phyloP scores from a whole-genome alignment of 176 grass and related monocot genomes.

The Zea mays region DNA sequence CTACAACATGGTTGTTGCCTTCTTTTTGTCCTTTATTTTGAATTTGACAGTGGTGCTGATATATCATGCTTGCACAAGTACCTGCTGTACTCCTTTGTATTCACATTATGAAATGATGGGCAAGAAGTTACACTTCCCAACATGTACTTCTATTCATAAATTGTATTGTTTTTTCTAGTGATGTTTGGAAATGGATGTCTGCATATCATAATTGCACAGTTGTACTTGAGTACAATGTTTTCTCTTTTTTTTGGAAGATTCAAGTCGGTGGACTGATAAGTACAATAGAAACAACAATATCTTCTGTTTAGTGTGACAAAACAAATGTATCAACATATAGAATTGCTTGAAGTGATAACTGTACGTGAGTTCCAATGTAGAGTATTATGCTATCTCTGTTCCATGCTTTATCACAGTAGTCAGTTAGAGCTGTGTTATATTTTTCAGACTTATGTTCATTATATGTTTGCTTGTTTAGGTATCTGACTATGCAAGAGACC shows the following conservation, averaged over 20 bases:
- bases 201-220: background rate
- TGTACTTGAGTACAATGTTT: background rate
- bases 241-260: background rate
- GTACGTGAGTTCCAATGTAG: background rate
- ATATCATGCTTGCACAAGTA: conserved; percentile 3
- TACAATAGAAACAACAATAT: background rate
- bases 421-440: conserved; percentile 14
- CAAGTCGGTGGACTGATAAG: background rate
- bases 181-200: background rate
- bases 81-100: background rate
- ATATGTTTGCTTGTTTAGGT: conserved; percentile 67
- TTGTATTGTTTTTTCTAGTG: background rate
- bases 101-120: background rate
- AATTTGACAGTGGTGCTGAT: background rate
- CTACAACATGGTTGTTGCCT: background rate
- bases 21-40: conserved; percentile 12
- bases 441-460: conserved; percentile 36
- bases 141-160: background rate
- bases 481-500: conserved; percentile 97
- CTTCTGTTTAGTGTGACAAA: conserved; percentile 8
- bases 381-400: conserved; percentile 1
- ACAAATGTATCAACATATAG: background rate
- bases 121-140: background rate
- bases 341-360: conserved; percentile 22
- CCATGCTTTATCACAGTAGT: conserved; percentile 16